phyloP scores from a whole-genome alignment of 306 rosid genomes.

The Lotus japonicus region DNA sequence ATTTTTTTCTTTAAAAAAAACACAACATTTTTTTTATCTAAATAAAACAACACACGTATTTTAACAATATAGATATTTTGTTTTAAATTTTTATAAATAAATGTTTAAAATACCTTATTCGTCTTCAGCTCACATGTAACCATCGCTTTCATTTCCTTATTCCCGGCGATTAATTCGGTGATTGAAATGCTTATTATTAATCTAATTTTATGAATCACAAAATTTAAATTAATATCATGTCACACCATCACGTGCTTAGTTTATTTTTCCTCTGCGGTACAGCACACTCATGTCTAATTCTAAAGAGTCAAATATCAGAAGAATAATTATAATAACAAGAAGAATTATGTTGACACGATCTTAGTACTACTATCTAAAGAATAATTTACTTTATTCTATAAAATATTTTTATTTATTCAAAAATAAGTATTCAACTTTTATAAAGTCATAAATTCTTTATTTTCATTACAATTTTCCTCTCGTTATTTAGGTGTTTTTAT shows the following conservation, averaged over 20 bases:
- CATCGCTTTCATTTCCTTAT: conserved; percentile 35
- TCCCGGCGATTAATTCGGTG: conserved; percentile 47
- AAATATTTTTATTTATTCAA: too few species aligned
- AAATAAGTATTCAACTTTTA: too few species aligned
- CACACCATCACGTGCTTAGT: conserved; percentile 33
- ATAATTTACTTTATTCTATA: too few species aligned
- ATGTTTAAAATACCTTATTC: neutral
- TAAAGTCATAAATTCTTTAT: too few species aligned
- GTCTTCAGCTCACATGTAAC: conserved; percentile 37
- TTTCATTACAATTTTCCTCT: too few species aligned
- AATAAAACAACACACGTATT: neutral
- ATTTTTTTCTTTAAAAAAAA: neutral
- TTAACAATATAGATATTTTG: neutral
- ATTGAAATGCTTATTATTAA: neutral
- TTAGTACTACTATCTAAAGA: too few species aligned
- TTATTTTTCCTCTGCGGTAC: conserved; percentile 25
- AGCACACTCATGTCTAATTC: conserved; percentile 24
- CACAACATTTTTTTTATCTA: neutral
- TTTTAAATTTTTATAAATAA: neutral
- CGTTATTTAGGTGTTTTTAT: too few species aligned
- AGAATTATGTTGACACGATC: too few species aligned
- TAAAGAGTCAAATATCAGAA: neutral
- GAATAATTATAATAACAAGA: neutral
- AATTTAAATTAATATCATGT: neutral
- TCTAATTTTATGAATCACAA: neutral